These are phyloP conservation scores for Astrothelium macrocarpum DNA, from an alignment of 495 filamentous ascomycete species.

Conservation along the genomic window DNA sequence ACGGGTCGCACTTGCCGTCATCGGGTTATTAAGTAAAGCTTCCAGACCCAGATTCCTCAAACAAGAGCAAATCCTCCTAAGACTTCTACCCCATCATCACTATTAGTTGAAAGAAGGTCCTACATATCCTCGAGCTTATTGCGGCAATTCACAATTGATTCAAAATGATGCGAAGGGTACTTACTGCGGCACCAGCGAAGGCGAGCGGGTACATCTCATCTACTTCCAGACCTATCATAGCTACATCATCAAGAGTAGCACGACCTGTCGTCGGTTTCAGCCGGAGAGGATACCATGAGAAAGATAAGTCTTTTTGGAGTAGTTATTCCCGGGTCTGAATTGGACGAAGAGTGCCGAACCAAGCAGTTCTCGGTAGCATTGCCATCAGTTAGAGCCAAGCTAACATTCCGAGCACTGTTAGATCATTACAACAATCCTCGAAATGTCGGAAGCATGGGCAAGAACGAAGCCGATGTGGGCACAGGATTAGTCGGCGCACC, in stretches of 20 bases:
- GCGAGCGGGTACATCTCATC: constrained; percentile 39
- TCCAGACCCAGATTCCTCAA: not conserved
- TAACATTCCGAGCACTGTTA: constrained; percentile 47
- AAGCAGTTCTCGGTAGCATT: not conserved
- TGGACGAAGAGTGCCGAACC: no score
- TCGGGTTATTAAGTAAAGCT: not conserved
- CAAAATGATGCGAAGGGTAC: constrained; percentile 46
- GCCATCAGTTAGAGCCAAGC: constrained; percentile 22
- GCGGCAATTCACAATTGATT: not conserved
- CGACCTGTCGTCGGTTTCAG: constrained; percentile 21
- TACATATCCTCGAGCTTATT: not conserved
- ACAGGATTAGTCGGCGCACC: constrained; percentile 96
- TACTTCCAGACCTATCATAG: constrained; percentile 37
- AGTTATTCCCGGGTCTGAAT: no score
- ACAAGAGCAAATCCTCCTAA: not conserved
- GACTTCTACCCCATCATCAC: constrained; percentile 3
- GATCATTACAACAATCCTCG: constrained; percentile 92
- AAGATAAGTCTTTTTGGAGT: constrained; percentile 46
- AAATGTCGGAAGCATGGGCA: constrained; percentile 88
- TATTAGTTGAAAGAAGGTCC: not conserved
- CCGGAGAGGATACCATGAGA: constrained; percentile 51
- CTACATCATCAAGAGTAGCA: constrained; percentile 30
- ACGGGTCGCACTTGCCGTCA: not conserved
- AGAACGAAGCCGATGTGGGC: constrained; percentile 79
- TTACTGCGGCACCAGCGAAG: constrained; percentile 40